Conservation (phyloP, 2,329 filamentous ascomycete genomes). For the Acephala macrosclerotiorum region DNA sequence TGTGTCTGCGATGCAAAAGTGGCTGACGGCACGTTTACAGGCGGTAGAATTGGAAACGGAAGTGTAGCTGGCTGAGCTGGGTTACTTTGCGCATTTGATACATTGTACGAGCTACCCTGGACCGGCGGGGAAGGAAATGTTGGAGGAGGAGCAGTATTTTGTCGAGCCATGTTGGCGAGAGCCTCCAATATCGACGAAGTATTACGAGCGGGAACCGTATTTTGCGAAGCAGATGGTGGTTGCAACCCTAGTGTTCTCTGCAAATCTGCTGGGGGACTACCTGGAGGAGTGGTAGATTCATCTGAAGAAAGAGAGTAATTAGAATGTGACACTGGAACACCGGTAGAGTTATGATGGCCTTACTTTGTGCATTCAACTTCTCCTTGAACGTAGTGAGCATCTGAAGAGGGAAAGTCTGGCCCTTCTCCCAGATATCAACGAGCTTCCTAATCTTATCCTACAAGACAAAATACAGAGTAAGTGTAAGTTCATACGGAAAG, state of each 20-base stretch:
- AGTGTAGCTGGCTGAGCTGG: conserved; percentile 43
- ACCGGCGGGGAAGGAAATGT: conserved; percentile 37
- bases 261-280: conserved; percentile 53
- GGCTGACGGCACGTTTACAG: conserved; percentile 62
- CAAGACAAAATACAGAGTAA: conserved; percentile 58
- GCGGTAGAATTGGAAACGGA: conserved; percentile 50
- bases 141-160: conserved; percentile 63
- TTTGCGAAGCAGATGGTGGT: conserved; percentile 47
- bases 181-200: conserved; percentile 76
- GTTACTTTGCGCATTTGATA: conserved; percentile 55
- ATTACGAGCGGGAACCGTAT: conserved; percentile 54
- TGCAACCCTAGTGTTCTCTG: conserved; percentile 48
- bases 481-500: conserved; percentile 44
- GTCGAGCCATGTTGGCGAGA: conserved; percentile 81
- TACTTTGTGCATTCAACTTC: conserved; percentile 77
- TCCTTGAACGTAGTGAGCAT: conserved; percentile 86
- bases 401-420: conserved; percentile 82
- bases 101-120: conserved; percentile 49
- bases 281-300: conserved; percentile 74
- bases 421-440: conserved; percentile 97
- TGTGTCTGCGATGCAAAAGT: conserved; percentile 39
- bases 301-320: conserved; percentile 56
- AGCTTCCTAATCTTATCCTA: conserved; percentile 97
- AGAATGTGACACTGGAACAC: conserved; percentile 43
- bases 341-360: conserved; percentile 49